Evolutionary conservation across 2,329 filamentous ascomycete species (phyloP), one percentile per base, ranked within the genome.

Genomic region (Diaporthe eres): DNA sequence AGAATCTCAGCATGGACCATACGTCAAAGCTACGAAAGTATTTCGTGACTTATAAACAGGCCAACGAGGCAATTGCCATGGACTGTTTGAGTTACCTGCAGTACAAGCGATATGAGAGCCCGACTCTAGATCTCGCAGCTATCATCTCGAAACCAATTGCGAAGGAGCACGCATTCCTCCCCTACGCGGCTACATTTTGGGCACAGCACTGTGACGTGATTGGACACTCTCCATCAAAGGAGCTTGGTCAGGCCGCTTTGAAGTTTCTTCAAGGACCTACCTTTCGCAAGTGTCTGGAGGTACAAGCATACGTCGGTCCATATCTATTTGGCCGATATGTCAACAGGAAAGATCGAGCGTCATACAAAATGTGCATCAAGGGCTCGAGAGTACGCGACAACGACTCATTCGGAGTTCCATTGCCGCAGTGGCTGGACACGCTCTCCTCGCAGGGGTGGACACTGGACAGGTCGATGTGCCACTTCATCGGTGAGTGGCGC

Each of bases 401-500:
- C 6, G 58, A 63, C 12, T 63, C 58, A 8, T 63, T 63, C 12
- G 58, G 58, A 4, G 58, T 63, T 3, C 58, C 58, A 10, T 19
- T 63, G 19, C 58, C 58, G 25, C 58, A 63, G n/a, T 63, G 37
- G 37, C 58, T 63, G 37, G 58, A 63, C 39, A 63, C 7, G 13
- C n/a, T 44, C 37, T 63, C 58, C 4, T 28, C n/a, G 2, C 58
- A 63, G n/a, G 58, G n/a, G 2, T 44, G 22, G n/a, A 44, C n/a
- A 3, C 37, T 63, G 37, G 58, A 63, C n/a, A 44, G 58, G 15
- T 63, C 58, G 25, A 28, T 63, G 37, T 63, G 58, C 39, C 58
- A 63, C 6, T 63, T 63, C 39, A 63, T 63, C n/a, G 39, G 58
- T 13, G 58, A 63, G n/a, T 63, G 58, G 58, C n/a, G 58, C 58